Evolutionary conservation across 2,329 filamentous ascomycete species (phyloP).

Genomic region (Leptographium flavum): DNA sequence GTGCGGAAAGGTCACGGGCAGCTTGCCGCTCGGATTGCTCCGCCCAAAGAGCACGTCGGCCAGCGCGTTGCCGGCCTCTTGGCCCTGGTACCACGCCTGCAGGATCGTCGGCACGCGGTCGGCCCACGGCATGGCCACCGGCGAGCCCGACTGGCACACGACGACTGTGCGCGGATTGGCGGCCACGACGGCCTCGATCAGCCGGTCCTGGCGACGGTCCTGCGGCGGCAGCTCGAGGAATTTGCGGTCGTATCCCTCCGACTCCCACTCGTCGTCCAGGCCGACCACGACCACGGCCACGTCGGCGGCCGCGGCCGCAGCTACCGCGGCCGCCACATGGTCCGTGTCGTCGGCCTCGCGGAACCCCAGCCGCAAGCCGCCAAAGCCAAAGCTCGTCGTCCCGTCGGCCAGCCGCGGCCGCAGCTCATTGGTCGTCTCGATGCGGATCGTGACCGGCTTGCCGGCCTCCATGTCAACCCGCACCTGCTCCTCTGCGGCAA

Average conservation of each 20-base stretch:
- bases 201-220: slow-evolving; percentile 20
- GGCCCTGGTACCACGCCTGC: slow-evolving; percentile 58
- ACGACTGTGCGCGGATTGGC: slow-evolving; percentile 51
- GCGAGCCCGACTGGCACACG: slow-evolving; percentile 55
- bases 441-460: no score
- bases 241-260: slow-evolving; percentile 9
- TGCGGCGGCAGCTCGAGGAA: slow-evolving; percentile 21
- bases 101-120: slow-evolving; percentile 49
- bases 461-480: no score
- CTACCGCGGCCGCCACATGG: slow-evolving; percentile 6
- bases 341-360: neutral
- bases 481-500: no score
- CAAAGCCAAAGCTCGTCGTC: no score
- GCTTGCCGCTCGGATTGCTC: slow-evolving; percentile 51
- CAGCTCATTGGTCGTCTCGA: no score
- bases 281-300: slow-evolving; percentile 48
- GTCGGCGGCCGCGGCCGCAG: slow-evolving; percentile 34
- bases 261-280: slow-evolving; percentile 27
- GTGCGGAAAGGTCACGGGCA: slow-evolving; percentile 48
- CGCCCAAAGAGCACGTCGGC: slow-evolving; percentile 52
- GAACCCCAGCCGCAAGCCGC: neutral
- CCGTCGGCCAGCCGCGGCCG: no score
- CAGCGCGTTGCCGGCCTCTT: slow-evolving; percentile 54
- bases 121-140: slow-evolving; percentile 57
- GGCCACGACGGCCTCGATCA: slow-evolving; percentile 18